A percentile compares a stretch with the other conserved stretches of the same genome.
phyloP scores from a whole-genome alignment of 495 filamentous ascomycete species.

The Tuber magnatum region DNA sequence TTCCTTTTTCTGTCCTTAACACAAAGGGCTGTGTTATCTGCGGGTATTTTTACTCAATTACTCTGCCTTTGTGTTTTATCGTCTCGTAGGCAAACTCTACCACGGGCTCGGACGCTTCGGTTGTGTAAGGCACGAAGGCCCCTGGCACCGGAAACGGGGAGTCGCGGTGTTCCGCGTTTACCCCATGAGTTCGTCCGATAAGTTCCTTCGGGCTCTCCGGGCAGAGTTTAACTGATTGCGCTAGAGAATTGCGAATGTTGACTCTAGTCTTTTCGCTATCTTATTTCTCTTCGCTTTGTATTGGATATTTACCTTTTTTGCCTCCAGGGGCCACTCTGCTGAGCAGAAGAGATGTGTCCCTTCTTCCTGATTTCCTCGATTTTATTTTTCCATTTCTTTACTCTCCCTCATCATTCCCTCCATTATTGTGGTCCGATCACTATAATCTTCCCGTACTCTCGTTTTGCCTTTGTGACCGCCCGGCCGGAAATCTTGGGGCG shows the following conservation, averaged over 20 bases:
- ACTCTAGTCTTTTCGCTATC: conserved; percentile 26
- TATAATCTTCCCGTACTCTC: background rate
- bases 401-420: conserved; percentile 7
- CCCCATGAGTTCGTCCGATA: conserved; percentile 38
- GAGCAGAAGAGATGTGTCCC: conserved; percentile 17
- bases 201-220: conserved; percentile 20
- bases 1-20: background rate
- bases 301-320: conserved; percentile 23
- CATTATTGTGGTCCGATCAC: conserved; percentile 18
- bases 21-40: background rate
- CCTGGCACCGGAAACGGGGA: conserved; percentile 7
- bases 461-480: conserved; percentile 22
- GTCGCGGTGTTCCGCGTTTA: conserved; percentile 28
- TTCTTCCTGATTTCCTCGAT: conserved; percentile 17
- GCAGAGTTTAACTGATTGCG: conserved; percentile 33
- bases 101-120: conserved; percentile 22
- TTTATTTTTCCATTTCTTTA: conserved; percentile 2
- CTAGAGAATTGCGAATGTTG: conserved; percentile 8
- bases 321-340: conserved; percentile 17
- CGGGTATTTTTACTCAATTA: background rate
- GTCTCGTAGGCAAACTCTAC: conserved; percentile 27
- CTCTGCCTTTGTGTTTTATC: conserved; percentile 6
- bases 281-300: conserved; percentile 3
- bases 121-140: conserved; percentile 6
- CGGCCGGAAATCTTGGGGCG: background rate